phyloP scores from a whole-genome alignment of 2,329 filamentous ascomycete species.

The Ciborinia camelliae region DNA sequence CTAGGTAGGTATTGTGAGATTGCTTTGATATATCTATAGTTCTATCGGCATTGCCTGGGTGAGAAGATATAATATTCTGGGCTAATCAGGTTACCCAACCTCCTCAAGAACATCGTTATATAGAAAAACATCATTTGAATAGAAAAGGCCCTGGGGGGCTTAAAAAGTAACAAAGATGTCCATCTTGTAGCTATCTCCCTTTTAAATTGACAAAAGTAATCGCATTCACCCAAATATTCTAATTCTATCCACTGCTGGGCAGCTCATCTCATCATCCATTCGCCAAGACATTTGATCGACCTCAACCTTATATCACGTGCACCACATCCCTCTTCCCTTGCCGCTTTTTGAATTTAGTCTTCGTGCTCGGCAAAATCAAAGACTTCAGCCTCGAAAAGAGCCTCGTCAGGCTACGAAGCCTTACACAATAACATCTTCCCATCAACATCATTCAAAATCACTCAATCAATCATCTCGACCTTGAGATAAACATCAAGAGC shows the following conservation, averaged over 20 bases:
- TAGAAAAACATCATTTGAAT: too few relatives aligned
- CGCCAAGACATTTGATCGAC: not conserved
- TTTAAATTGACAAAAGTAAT: too few relatives aligned
- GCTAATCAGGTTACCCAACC: not conserved
- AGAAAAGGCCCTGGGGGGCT: too few relatives aligned
- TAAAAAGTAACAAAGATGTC: too few relatives aligned
- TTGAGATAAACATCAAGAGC: slow-evolving; percentile 3
- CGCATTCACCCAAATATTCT: not conserved
- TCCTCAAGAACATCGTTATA: not conserved
- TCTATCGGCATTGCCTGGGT: not conserved
- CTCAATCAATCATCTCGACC: slow-evolving; percentile 15
- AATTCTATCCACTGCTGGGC: too few relatives aligned
- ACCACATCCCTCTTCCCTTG: not conserved
- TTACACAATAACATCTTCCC: slow-evolving; percentile 18
- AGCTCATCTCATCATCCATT: too few relatives aligned
- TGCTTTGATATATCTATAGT: not conserved
- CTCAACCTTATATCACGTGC: slow-evolving; percentile 5
- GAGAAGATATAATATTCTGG: not conserved
- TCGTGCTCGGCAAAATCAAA: slow-evolving; percentile 19
- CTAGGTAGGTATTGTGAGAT: not conserved
- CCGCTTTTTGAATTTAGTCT: not conserved
- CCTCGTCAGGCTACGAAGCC: slow-evolving; percentile 21
- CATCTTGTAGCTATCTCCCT: too few relatives aligned
- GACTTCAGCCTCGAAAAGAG: slow-evolving; percentile 20
- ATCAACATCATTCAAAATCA: not conserved